These are phyloP conservation scores for Ophiostoma fasciatum DNA, from an alignment of 2,329 filamentous ascomycete species.

Conservation along the genomic window DNA sequence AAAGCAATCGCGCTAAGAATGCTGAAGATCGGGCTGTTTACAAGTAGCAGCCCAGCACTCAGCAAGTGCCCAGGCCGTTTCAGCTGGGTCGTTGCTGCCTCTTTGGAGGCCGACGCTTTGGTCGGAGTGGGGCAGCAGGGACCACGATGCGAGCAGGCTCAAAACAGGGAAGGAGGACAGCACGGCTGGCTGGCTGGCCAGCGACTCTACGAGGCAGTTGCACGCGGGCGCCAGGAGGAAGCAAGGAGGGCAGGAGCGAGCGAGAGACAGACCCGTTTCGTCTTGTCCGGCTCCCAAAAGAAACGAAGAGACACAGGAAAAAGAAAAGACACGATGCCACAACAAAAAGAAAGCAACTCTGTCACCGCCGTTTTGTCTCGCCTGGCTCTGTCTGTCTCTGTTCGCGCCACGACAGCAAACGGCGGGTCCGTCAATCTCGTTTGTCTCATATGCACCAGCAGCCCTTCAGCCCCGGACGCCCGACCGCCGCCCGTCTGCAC, in stretches of 20 bases:
- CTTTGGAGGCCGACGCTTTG: neutral
- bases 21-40: constrained; percentile 2
- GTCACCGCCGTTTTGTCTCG: neutral
- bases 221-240: too few relatives aligned
- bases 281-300: neutral
- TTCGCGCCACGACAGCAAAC: neutral
- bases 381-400: too few relatives aligned
- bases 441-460: too few relatives aligned
- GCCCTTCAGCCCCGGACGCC: neutral
- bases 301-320: neutral
- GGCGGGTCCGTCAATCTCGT: neutral
- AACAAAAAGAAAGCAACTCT: neutral
- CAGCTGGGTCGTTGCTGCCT: constrained; percentile 4
- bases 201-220: too few relatives aligned
- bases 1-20: neutral
- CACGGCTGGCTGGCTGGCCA: too few relatives aligned
- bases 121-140: neutral
- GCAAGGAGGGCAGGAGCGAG: too few relatives aligned
- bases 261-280: neutral
- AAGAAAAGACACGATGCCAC: neutral
- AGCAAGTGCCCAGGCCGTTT: too few relatives aligned
- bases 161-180: too few relatives aligned
- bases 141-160: neutral
- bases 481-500: neutral
- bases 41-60: too few relatives aligned